A percentile compares a stretch with the other conserved stretches of the same genome.
Conservation (phyloP, 2,329 filamentous ascomycete genomes). For the Hymenoscyphus repandus region DNA sequence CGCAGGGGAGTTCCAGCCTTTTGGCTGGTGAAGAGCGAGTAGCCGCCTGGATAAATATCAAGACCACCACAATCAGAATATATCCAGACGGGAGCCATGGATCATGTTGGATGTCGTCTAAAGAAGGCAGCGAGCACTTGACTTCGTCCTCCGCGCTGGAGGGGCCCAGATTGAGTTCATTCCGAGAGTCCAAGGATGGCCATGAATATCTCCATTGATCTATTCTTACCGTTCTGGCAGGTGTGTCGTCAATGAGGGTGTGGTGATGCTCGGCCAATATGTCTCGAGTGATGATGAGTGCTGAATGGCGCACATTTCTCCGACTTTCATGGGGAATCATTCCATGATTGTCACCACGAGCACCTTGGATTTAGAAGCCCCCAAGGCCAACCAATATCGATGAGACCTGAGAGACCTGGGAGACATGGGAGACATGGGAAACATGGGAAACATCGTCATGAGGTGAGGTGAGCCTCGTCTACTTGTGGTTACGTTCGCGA, state of each 20-base stretch:
- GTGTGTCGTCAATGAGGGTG: neutral
- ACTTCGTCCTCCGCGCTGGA: neutral
- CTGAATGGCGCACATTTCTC: neutral
- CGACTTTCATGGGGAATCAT: neutral
- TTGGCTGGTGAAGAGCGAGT: neutral
- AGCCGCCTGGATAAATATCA: neutral
- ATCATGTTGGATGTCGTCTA: neutral
- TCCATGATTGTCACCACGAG: too few species aligned
- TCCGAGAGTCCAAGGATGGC: neutral
- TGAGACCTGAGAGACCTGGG: too few species aligned
- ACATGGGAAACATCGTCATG: too few species aligned
- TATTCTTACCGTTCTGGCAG: neutral
- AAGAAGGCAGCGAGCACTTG: neutral
- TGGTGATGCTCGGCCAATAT: neutral
- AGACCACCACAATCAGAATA: too few species aligned
- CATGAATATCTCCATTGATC: neutral
- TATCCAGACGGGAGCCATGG: too few species aligned
- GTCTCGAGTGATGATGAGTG: neutral
- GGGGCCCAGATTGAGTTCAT: neutral
- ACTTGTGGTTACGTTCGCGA: too few species aligned
- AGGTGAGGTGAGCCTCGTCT: too few species aligned
- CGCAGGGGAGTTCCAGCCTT: neutral
- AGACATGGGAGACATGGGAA: too few species aligned
- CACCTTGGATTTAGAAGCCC: too few species aligned
- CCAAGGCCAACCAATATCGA: too few species aligned